Evolutionary conservation across 768 basidiomycete genomes (phyloP).

Genomic region (Crassisporium funariophilum): DNA sequence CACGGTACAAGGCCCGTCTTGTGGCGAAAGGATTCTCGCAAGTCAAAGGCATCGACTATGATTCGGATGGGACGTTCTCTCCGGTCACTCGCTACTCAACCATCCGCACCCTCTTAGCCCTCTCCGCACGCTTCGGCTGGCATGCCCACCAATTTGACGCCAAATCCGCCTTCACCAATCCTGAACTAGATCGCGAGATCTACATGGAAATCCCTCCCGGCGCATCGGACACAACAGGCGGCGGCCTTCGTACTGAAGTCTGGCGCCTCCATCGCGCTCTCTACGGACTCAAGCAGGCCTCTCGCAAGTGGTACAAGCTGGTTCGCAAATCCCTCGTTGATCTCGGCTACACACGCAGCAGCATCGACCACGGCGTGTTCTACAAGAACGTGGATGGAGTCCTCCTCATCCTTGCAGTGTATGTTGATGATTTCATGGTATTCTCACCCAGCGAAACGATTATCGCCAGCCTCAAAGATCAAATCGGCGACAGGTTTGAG

Average conservation of each 20-base stretch:
- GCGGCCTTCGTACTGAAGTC: too few relatives aligned
- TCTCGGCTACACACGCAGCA: too few relatives aligned
- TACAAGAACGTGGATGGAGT: too few relatives aligned
- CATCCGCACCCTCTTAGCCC: constrained; percentile 1
- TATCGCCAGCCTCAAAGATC: background rate
- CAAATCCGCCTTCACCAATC: constrained; percentile 5
- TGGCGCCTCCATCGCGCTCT: constrained; percentile 5
- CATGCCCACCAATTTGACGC: constrained; percentile 1
- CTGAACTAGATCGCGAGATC: background rate
- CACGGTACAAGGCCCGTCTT: too few relatives aligned
- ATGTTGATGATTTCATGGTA: background rate
- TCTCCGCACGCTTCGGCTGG: background rate
- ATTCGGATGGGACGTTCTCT: too few relatives aligned
- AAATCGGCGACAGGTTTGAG: background rate
- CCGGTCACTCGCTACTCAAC: background rate
- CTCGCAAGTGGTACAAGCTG: constrained; percentile 4
- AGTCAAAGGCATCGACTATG: too few relatives aligned
- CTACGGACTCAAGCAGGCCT: constrained; percentile 9
- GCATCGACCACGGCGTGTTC: too few relatives aligned
- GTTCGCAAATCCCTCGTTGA: background rate
- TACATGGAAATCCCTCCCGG: background rate
- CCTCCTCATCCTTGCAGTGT: constrained; percentile 2
- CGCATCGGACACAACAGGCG: background rate
- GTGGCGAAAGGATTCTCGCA: too few relatives aligned
- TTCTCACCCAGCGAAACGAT: background rate